These are phyloP conservation scores for Medicago ruthenica DNA, from an alignment of 306 rosid genomes.

Conservation along the genomic window DNA sequence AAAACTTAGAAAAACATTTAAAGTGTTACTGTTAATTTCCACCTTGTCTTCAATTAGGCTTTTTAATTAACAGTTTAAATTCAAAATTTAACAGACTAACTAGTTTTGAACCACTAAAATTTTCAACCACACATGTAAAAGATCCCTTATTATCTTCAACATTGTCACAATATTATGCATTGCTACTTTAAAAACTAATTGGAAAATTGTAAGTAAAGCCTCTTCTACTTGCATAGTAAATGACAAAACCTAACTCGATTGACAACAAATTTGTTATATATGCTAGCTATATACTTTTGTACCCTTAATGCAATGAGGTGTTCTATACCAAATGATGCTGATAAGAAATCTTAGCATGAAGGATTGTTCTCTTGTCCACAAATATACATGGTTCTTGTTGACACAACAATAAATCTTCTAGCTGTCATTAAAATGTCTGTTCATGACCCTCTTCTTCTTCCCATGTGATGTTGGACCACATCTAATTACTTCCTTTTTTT, in stretches of 20 bases:
- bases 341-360: constrained; percentile 52
- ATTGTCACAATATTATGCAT: neutral
- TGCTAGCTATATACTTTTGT: constrained; percentile 11
- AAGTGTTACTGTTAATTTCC: neutral
- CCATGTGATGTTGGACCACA: constrained; percentile 85
- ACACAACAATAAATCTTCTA: constrained; percentile 48
- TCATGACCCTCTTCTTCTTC: constrained; percentile 43
- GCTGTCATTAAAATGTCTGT: constrained; percentile 67
- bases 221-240: constrained; percentile 7
- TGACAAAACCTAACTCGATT: constrained; percentile 5
- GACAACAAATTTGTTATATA: neutral
- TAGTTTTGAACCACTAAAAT: neutral
- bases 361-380: constrained; percentile 53
- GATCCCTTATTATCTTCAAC: neutral
- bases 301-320: neutral
- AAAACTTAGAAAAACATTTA: constrained; percentile 1
- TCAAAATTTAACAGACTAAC: too few species aligned
- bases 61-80: too few species aligned
- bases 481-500: constrained; percentile 17
- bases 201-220: neutral
- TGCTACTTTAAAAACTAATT: constrained; percentile 9
- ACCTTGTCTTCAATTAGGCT: neutral
- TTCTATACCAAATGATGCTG: constrained; percentile 30
- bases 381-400: constrained; percentile 53
- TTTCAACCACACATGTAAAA: constrained; percentile 3